Conservation (phyloP, 495 filamentous ascomycete genomes). For the Geoglossum glabrum region DNA sequence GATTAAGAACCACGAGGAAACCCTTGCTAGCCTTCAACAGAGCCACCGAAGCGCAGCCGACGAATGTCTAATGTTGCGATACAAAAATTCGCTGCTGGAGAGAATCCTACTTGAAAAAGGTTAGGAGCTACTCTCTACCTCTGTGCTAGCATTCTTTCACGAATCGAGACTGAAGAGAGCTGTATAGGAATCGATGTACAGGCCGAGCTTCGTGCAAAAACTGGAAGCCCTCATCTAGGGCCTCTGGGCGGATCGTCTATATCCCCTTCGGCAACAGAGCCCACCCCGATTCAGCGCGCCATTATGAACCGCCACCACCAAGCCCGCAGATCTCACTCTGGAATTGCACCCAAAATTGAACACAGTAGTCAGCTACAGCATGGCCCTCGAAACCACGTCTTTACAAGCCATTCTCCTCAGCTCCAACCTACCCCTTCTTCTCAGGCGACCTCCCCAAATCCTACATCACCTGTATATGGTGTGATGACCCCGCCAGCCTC, state of each 20-base stretch:
- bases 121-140: constrained; percentile 16
- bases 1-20: constrained; percentile 93
- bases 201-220: constrained; percentile 78
- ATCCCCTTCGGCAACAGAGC: constrained; percentile 35
- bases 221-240: constrained; percentile 47
- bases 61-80: constrained; percentile 93
- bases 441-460: constrained; percentile 56
- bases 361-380: constrained; percentile 21
- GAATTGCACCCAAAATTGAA: constrained; percentile 33
- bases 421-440: constrained; percentile 67
- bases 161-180: background rate
- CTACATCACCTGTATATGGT: constrained; percentile 50
- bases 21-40: constrained; percentile 74
- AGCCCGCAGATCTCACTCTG: constrained; percentile 44
- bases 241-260: constrained; percentile 35
- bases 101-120: constrained; percentile 92
- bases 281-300: constrained; percentile 49
- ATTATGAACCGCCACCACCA: constrained; percentile 51
- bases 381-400: constrained; percentile 15
- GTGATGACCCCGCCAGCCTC: constrained; percentile 47
- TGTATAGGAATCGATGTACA: constrained; percentile 82
- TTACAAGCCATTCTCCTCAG: constrained; percentile 27
- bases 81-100: constrained; percentile 94
- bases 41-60: constrained; percentile 89
- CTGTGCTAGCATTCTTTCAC: background rate